A percentile compares a stretch with the other conserved stretches of the same genome.
phyloP scores from a whole-genome alignment of 2,329 filamentous ascomycete species.

The Pyricularia pennisetigena region DNA sequence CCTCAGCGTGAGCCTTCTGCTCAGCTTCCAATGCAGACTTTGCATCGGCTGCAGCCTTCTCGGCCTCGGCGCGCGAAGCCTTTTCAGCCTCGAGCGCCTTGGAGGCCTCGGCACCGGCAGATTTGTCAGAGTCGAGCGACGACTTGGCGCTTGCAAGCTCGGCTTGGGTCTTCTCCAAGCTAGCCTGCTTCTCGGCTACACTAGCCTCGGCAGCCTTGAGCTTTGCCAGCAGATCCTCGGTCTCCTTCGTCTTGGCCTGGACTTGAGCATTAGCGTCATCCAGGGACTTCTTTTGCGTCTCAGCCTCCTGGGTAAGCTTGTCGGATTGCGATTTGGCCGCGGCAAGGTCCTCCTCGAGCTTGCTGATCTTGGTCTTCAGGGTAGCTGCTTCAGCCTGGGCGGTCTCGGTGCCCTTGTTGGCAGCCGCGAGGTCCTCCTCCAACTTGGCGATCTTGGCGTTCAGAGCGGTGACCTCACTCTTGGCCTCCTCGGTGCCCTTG shows the following conservation, averaged over 20 bases:
- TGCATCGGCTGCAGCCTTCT: slow-evolving; percentile 2
- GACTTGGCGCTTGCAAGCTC: slow-evolving; percentile 5
- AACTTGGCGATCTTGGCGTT: neutral
- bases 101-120: neutral
- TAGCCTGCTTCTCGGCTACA: slow-evolving; percentile 3
- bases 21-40: slow-evolving; percentile 3
- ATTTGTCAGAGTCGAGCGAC: neutral
- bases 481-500: slow-evolving; percentile 4
- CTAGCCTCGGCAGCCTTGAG: slow-evolving; percentile 2
- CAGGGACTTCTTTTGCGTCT: slow-evolving; percentile 4
- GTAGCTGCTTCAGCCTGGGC: neutral
- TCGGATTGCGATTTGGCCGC: slow-evolving; percentile 4
- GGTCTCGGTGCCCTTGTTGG: neutral
- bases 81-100: slow-evolving; percentile 5
- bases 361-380: slow-evolving; percentile 3
- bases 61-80: slow-evolving; percentile 1
- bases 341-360: slow-evolving; percentile 1
- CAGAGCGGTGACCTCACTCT: neutral
- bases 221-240: slow-evolving; percentile 4
- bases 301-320: slow-evolving; percentile 4
- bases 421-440: neutral
- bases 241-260: slow-evolving; percentile 3
- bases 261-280: slow-evolving; percentile 1
- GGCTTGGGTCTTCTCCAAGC: slow-evolving; percentile 3
- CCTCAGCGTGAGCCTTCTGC: neutral